These are phyloP conservation scores for Alternaria novae-zelandiae DNA, from an alignment of 2,329 filamentous ascomycete species.

Conservation along the genomic window DNA sequence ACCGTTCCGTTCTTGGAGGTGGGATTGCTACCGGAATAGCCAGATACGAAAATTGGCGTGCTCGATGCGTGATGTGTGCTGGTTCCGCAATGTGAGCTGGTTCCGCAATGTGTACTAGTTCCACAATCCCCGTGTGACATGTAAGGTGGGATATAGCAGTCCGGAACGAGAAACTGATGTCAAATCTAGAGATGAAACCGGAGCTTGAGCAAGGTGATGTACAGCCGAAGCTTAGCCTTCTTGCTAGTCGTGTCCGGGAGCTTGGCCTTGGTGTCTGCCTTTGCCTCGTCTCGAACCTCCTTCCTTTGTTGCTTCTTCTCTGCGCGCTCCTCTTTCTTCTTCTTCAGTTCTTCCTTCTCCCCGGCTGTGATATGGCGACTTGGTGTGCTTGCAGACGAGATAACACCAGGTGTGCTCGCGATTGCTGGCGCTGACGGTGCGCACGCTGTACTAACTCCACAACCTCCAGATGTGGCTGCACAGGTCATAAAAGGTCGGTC, in stretches of 20 bases:
- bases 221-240: background rate
- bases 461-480: background rate
- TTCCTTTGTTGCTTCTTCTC: background rate
- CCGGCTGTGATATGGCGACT: background rate
- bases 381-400: background rate
- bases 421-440: background rate
- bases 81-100: no score
- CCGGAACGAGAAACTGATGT: background rate
- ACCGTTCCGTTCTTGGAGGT: no score
- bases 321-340: background rate
- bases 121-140: background rate
- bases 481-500: background rate
- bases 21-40: background rate
- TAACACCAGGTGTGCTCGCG: background rate
- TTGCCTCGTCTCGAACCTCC: background rate
- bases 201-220: background rate
- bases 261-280: background rate
- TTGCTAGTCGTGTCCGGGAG: background rate
- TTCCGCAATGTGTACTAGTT: background rate
- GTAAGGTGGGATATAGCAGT: background rate
- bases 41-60: accelerated
- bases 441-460: background rate
- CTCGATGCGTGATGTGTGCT: background rate
- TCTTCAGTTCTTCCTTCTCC: background rate
- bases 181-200: background rate